These are phyloP conservation scores for Choricystis sp. DNA, from an alignment of 139 green algal species.

Conservation along the genomic window DNA sequence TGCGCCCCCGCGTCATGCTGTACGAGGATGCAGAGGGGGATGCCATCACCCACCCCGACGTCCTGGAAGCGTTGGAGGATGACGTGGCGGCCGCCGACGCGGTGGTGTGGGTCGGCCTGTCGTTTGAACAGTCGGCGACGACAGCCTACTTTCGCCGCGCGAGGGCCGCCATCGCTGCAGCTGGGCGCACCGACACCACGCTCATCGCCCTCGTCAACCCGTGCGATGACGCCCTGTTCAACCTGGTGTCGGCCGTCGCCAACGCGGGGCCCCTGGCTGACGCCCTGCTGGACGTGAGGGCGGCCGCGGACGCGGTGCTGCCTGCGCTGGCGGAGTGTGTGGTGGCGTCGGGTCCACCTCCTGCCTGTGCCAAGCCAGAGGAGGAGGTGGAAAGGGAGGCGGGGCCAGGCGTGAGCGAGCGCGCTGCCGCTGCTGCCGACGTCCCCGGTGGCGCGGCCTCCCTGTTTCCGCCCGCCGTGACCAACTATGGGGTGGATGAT, in stretches of 20 bases:
- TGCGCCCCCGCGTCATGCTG: conserved; percentile 63
- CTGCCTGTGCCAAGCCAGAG: no score
- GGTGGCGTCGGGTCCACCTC: no score
- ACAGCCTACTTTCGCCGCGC: conserved; percentile 72
- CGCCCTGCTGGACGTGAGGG: background rate
- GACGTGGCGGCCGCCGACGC: conserved; percentile 54
- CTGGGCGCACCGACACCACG: background rate
- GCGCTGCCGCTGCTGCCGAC: no score
- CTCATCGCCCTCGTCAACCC: background rate
- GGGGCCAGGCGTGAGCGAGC: no score
- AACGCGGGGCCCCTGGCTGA: background rate
- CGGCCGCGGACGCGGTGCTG: background rate
- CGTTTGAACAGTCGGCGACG: conserved; percentile 73
- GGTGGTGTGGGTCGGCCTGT: conserved; percentile 82
- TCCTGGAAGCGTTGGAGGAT: conserved; percentile 70
- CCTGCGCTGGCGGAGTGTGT: background rate
- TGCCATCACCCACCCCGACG: conserved; percentile 65
- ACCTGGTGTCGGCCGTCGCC: background rate
- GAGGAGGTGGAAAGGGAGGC: no score
- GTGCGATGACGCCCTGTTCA: background rate
- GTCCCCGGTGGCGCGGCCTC: no score
- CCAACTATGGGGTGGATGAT: no score
- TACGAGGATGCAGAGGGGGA: conserved; percentile 72
- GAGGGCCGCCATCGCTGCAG: conserved; percentile 14
- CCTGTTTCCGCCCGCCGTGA: no score